phyloP scores from a whole-genome alignment of 139 green algal genomes.

The Penium margaritaceum region DNA sequence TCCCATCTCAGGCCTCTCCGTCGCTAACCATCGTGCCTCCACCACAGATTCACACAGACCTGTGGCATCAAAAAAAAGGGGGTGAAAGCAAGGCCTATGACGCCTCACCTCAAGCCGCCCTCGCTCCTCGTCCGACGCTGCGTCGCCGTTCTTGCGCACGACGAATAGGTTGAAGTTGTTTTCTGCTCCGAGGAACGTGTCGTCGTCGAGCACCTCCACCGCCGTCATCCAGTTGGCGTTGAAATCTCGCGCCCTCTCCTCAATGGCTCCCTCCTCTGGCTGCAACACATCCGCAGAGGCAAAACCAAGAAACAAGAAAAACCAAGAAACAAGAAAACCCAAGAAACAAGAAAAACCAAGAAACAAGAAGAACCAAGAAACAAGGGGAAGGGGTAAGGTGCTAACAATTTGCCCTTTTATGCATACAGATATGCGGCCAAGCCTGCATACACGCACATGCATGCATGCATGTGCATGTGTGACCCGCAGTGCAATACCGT shows the following conservation, averaged over 20 bases:
- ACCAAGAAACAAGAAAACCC: neutral
- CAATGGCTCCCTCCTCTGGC: constrained; percentile 65
- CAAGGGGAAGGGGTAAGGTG: neutral
- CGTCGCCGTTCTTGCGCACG: constrained; percentile 54
- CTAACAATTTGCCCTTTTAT: neutral
- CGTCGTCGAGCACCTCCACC: constrained; percentile 77
- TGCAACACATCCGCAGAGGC: neutral
- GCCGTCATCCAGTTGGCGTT: constrained; percentile 82
- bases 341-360: too few relatives aligned
- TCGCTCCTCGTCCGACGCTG: constrained; percentile 78
- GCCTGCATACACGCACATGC: neutral
- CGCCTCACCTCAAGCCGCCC: constrained; percentile 59
- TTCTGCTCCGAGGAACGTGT: constrained; percentile 68
- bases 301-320: neutral
- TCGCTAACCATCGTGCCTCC: too few relatives aligned
- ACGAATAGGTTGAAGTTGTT: constrained; percentile 80
- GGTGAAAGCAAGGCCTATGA: neutral
- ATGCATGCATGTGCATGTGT: too few relatives aligned
- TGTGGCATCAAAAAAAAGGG: neutral
- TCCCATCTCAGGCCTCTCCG: too few relatives aligned
- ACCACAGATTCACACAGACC: too few relatives aligned
- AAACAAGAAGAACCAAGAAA: too few relatives aligned
- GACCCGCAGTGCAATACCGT: too few relatives aligned
- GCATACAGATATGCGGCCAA: neutral
- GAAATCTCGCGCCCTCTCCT: constrained; percentile 72